These are phyloP conservation scores for Scheffersomyces insectosa DNA, from an alignment of 1,139 yeast species.

Conservation along the genomic window DNA sequence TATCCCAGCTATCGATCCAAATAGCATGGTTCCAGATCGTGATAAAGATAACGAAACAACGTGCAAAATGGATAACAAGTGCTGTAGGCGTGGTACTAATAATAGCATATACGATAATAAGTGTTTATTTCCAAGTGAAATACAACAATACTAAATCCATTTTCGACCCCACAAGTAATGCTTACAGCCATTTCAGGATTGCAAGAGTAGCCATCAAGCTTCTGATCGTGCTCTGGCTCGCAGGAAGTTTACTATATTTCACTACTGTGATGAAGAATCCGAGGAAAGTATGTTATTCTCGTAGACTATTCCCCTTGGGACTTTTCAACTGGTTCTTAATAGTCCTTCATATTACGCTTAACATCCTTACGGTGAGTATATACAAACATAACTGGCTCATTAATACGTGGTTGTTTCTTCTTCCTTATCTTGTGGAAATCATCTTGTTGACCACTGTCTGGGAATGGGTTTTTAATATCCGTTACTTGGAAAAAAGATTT, in stretches of 20 bases:
- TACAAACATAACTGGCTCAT: constrained; percentile 32
- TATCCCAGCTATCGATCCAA: constrained; percentile 37
- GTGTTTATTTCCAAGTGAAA: constrained; percentile 11
- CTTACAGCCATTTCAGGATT: constrained; percentile 11
- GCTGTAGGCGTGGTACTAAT: constrained; percentile 20
- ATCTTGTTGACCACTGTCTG: constrained; percentile 44
- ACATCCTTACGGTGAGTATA: constrained; percentile 26
- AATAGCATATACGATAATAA: constrained; percentile 19
- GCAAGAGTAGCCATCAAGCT: constrained; percentile 21
- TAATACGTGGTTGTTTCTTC: constrained; percentile 40
- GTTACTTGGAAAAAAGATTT: constrained; percentile 39
- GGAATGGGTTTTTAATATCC: constrained; percentile 54
- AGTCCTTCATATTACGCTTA: constrained; percentile 27
- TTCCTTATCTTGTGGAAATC: constrained; percentile 39
- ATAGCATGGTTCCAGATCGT: constrained; percentile 44
- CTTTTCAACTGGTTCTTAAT: constrained; percentile 38
- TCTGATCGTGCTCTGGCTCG: constrained; percentile 28
- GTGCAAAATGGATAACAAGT: constrained; percentile 20
- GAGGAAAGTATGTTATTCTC: constrained; percentile 33
- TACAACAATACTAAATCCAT: constrained; percentile 13
- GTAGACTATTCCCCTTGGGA: constrained; percentile 42
- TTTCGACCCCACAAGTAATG: constrained; percentile 8
- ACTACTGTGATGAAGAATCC: constrained; percentile 32
- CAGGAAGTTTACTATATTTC: constrained; percentile 26
- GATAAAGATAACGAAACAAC: constrained; percentile 22